Conservation (phyloP, 2,329 filamentous ascomycete species). For the Neonectria ditissima region DNA sequence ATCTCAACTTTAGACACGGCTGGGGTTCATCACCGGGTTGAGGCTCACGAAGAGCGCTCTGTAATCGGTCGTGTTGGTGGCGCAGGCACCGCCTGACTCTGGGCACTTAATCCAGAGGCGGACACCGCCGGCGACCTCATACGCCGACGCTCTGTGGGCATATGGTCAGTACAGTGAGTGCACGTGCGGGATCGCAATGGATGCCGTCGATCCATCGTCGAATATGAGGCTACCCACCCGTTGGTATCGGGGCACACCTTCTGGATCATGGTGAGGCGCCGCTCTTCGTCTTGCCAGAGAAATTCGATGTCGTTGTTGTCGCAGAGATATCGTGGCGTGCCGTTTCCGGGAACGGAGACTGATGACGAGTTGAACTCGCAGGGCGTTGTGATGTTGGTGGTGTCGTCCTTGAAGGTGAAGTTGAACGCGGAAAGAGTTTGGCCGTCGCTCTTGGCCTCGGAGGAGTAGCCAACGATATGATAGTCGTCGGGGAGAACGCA, state of each 20-base stretch:
- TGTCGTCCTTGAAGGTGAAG: slow-evolving; percentile 57
- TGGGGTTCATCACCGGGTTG: slow-evolving; percentile 40
- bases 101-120: slow-evolving; percentile 37
- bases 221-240: slow-evolving; percentile 48
- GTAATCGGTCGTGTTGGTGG: slow-evolving; percentile 48
- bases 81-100: slow-evolving; percentile 36
- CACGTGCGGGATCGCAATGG: background rate
- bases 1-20: background rate
- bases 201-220: background rate
- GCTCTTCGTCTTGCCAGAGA: slow-evolving; percentile 50
- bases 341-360: slow-evolving; percentile 37
- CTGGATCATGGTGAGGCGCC: slow-evolving; percentile 58
- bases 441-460: slow-evolving; percentile 50
- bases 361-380: slow-evolving; percentile 60
- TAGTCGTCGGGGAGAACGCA: slow-evolving; percentile 56
- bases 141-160: slow-evolving; percentile 42
- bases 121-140: slow-evolving; percentile 48
- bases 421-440: slow-evolving; percentile 48
- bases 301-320: slow-evolving; percentile 57
- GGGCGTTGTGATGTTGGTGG: slow-evolving; percentile 54
- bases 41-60: slow-evolving; percentile 47
- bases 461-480: slow-evolving; percentile 53
- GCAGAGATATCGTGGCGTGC: slow-evolving; percentile 56
- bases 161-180: slow-evolving; percentile 26
- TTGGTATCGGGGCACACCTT: slow-evolving; percentile 53